Evolutionary conservation across 768 basidiomycete genomes (phyloP).

Genomic region (Panaeolus cyanescens): DNA sequence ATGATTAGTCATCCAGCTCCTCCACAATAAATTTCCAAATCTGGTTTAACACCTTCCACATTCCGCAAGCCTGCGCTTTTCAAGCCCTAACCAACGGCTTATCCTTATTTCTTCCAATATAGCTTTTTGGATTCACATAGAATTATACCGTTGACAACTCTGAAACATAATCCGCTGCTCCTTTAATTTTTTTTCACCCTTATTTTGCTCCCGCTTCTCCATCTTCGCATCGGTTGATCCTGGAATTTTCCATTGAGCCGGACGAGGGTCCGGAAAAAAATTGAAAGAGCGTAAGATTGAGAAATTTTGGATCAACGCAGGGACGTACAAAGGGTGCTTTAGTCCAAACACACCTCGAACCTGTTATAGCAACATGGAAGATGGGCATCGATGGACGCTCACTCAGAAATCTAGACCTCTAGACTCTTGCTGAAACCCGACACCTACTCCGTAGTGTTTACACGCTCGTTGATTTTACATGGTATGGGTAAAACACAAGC

Average conservation of each 20-base stretch:
- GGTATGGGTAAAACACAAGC: neutral
- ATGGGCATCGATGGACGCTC: neutral
- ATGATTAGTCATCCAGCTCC: neutral
- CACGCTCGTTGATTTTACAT: neutral
- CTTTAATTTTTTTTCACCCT: neutral
- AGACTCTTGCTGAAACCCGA: neutral
- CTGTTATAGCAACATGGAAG: neutral
- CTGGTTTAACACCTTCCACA: neutral
- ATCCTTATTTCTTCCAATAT: no score
- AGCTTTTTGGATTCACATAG: neutral
- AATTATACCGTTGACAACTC: no score
- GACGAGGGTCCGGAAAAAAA: neutral
- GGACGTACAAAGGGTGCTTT: neutral
- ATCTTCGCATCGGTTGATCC: neutral
- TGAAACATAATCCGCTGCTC: neutral
- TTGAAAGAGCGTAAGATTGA: no score
- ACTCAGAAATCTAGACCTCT: no score
- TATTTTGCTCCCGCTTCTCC: neutral
- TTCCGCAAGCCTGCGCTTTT: neutral
- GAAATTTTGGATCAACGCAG: neutral
- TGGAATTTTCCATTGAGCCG: neutral
- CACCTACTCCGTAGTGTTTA: neutral
- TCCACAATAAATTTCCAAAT: neutral
- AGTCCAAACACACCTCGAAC: neutral
- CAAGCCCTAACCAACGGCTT: no score